phyloP scores from a whole-genome alignment of 768 basidiomycete species.

The Glaciozyma martinii region DNA sequence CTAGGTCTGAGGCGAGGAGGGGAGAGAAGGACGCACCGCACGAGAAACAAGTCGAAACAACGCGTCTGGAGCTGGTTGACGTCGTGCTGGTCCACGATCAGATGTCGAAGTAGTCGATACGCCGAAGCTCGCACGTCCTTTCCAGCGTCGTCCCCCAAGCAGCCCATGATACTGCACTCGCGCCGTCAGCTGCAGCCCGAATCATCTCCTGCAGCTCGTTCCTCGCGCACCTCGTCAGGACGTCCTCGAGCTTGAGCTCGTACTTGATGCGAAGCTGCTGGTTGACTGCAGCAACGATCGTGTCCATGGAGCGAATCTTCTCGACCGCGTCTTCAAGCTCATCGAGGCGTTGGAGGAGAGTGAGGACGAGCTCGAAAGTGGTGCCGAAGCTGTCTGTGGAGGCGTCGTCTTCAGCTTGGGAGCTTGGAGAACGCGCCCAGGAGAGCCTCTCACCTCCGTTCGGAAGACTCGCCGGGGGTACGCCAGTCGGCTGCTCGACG shows the following conservation, averaged over 20 bases:
- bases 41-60: constrained; percentile 78
- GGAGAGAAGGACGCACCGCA: constrained; percentile 52
- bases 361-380: background rate
- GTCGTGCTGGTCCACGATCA: constrained; percentile 61
- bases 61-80: constrained; percentile 56
- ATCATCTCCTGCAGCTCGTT: background rate
- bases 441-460: no score
- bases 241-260: constrained; percentile 59
- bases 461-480: no score
- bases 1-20: background rate
- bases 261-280: constrained; percentile 66
- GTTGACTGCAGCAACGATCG: constrained; percentile 56
- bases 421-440: background rate
- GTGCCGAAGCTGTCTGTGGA: background rate
- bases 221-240: constrained; percentile 56
- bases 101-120: constrained; percentile 73
- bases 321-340: background rate
- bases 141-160: constrained; percentile 63
- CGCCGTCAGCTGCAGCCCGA: background rate
- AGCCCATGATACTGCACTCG: constrained; percentile 57
- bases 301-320: constrained; percentile 18
- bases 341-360: background rate
- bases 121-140: constrained; percentile 68
- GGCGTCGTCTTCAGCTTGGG: background rate
- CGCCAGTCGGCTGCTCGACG: no score